Conservation (phyloP, 2,329 filamentous ascomycete species). For the Pseudogymnoascus sp. region DNA sequence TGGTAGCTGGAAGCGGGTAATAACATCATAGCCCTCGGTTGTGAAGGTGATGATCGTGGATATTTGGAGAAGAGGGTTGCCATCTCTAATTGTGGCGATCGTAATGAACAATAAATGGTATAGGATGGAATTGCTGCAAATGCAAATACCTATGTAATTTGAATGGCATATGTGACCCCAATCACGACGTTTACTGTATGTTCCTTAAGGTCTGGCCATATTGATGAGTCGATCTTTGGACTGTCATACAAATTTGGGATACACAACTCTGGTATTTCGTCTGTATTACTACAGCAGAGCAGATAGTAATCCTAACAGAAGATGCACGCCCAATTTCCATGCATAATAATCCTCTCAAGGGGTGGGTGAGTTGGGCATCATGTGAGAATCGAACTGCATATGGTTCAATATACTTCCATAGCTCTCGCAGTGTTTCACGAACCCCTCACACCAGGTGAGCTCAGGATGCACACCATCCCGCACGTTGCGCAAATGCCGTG, state of each 20-base stretch:
- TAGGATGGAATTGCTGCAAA: not conserved
- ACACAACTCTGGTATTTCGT: not conserved
- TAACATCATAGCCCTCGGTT: not conserved
- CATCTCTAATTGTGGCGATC: not conserved
- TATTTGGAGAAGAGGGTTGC: not conserved
- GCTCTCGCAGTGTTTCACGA: not conserved
- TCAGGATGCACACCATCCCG: not conserved
- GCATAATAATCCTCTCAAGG: not conserved
- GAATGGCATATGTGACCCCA: not conserved
- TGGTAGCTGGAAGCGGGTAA: not conserved
- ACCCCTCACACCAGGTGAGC: not conserved
- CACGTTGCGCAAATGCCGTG: not conserved
- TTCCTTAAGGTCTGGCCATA: not conserved
- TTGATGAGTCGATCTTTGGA: not conserved
- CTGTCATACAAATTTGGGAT: not conserved
- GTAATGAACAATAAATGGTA: conserved; percentile 1
- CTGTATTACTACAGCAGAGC: not conserved
- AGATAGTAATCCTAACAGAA: not conserved
- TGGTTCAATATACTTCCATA: not conserved
- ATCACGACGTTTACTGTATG: not conserved
- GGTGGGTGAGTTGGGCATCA: not conserved
- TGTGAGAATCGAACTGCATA: conserved; percentile 1
- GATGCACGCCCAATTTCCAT: not conserved
- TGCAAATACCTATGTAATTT: not conserved
- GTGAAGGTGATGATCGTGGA: not conserved